Percentiles rank a stretch among this genome's conserved stretches.
phyloP scores from a whole-genome alignment of 2,329 filamentous ascomycete species.

The Colletotrichum eremochloae region DNA sequence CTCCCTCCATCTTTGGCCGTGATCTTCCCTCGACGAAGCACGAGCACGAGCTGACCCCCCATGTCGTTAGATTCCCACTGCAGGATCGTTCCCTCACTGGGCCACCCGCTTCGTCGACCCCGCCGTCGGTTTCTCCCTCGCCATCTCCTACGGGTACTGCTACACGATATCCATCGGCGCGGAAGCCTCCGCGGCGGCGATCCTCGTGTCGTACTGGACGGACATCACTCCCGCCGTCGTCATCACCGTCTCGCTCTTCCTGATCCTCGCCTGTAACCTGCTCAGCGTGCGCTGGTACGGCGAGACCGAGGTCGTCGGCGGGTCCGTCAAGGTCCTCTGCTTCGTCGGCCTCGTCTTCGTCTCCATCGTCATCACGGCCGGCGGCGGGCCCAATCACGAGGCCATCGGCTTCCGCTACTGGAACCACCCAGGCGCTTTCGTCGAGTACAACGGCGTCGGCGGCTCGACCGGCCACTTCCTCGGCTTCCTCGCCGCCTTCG shows the following conservation, averaged over 20 bases:
- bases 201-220: slow-evolving; percentile 60
- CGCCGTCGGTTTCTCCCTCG: slow-evolving; percentile 58
- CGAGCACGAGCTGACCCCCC: background rate
- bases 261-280: slow-evolving; percentile 56
- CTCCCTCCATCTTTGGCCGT: slow-evolving; percentile 53
- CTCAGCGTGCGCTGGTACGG: slow-evolving; percentile 59
- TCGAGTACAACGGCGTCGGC: slow-evolving; percentile 63
- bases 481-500: slow-evolving; percentile 68
- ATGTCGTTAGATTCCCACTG: slow-evolving; percentile 36
- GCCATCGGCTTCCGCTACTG: slow-evolving; percentile 61
- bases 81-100: slow-evolving; percentile 46
- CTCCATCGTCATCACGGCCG: slow-evolving; percentile 57
- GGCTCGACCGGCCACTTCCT: slow-evolving; percentile 66
- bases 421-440: slow-evolving; percentile 58
- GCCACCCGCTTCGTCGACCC: slow-evolving; percentile 55
- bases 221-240: slow-evolving; percentile 56
- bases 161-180: slow-evolving; percentile 60
- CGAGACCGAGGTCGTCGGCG: slow-evolving; percentile 59
- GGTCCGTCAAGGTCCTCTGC: slow-evolving; percentile 61
- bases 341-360: slow-evolving; percentile 66
- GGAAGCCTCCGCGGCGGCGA: slow-evolving; percentile 56
- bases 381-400: slow-evolving; percentile 62
- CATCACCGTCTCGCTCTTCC: slow-evolving; percentile 59
- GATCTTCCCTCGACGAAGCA: slow-evolving; percentile 58
- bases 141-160: slow-evolving; percentile 62